phyloP scores from a whole-genome alignment of 2,329 filamentous ascomycete genomes.

The Dactylellina parvicollis region DNA sequence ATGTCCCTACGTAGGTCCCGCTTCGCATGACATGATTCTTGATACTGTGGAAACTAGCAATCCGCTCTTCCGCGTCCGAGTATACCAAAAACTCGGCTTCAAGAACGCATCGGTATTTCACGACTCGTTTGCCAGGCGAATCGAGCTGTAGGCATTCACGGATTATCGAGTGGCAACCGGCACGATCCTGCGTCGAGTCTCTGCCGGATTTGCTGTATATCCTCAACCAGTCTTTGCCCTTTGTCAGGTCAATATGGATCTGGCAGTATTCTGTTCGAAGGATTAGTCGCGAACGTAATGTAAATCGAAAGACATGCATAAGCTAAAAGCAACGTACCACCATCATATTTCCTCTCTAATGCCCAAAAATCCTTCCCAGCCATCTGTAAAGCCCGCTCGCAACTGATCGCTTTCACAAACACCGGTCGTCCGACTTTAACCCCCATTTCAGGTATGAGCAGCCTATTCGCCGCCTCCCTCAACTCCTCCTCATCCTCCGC shows the following conservation, averaged over 20 bases:
- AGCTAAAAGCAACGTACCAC: constrained; percentile 22
- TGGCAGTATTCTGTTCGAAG: constrained; percentile 77
- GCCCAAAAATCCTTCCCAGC: constrained; percentile 49
- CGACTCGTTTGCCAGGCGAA: constrained; percentile 65
- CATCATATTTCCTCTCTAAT: constrained; percentile 58
- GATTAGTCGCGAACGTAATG: neutral
- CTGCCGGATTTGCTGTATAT: constrained; percentile 95
- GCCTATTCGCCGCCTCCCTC: constrained; percentile 23
- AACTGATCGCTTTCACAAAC: constrained; percentile 56
- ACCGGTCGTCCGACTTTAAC: constrained; percentile 56
- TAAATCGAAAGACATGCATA: neutral
- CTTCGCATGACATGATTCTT: constrained; percentile 80
- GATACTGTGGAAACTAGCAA: constrained; percentile 82
- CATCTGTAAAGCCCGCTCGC: constrained; percentile 29
- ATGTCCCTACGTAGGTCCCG: constrained; percentile 75
- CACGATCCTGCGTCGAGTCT: constrained; percentile 79
- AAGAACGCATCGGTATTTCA: constrained; percentile 76
- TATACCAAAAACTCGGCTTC: constrained; percentile 86
- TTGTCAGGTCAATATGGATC: constrained; percentile 78
- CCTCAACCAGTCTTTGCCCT: constrained; percentile 68
- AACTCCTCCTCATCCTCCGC: constrained; percentile 27
- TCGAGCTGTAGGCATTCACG: constrained; percentile 73
- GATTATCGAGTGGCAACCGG: constrained; percentile 66
- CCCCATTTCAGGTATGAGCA: constrained; percentile 56
- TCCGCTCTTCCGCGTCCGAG: constrained; percentile 71